A percentile compares a stretch with the other conserved stretches of the same genome.
These are phyloP conservation scores for Cercospora nicotianae DNA, from an alignment of 2,329 filamentous ascomycete species.

Conservation along the genomic window DNA sequence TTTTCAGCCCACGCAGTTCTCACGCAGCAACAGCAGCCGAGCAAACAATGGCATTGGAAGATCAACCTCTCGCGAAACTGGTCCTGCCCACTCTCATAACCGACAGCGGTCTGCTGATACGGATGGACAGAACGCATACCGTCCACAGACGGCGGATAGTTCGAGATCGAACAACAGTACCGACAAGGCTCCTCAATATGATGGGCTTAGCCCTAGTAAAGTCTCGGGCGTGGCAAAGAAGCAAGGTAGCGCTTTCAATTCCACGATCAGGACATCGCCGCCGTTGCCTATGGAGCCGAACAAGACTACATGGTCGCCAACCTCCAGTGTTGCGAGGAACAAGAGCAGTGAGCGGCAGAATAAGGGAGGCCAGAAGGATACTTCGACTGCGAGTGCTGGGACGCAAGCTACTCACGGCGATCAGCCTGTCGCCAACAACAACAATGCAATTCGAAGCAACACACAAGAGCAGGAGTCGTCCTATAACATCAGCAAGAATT, in stretches of 20 bases:
- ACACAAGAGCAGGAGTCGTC: background rate
- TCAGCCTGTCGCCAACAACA: background rate
- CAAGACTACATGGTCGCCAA: constrained; percentile 12
- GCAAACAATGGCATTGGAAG: background rate
- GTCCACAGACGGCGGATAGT: background rate
- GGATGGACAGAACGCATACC: background rate
- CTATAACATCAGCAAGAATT: background rate
- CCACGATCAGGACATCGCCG: background rate
- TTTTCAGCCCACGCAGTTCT: background rate
- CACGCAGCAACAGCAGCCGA: background rate
- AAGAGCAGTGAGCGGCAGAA: background rate
- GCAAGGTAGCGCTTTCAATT: constrained; percentile 7
- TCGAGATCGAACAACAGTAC: background rate
- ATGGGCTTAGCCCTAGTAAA: constrained; percentile 4
- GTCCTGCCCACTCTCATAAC: background rate
- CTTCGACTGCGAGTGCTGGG: background rate
- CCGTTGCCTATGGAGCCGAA: constrained; percentile 11
- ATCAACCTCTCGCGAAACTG: background rate
- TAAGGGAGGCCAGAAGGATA: background rate
- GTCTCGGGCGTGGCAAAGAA: constrained; percentile 6
- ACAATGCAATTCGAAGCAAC: background rate
- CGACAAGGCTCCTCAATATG: background rate
- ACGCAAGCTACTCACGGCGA: background rate
- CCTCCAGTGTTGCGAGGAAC: background rate
- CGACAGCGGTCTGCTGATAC: background rate